phyloP scores from a whole-genome alignment of 2,329 filamentous ascomycete genomes.

The Penicillium sp. region DNA sequence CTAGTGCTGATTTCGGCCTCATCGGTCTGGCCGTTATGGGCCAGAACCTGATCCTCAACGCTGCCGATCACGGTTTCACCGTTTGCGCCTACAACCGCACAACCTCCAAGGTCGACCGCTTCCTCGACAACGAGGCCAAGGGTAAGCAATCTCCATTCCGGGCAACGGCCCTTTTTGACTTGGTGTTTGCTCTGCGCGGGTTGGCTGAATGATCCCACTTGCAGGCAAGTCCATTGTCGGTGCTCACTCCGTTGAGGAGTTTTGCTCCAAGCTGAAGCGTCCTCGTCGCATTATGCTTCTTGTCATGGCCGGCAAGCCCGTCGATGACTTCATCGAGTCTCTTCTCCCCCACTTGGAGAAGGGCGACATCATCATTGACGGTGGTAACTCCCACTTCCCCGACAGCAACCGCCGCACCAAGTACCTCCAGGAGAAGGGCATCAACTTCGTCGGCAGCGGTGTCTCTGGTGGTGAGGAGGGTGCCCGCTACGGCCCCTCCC shows the following conservation, averaged over 20 bases:
- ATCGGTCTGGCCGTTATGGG: constrained; percentile 88
- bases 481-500: constrained; percentile 90
- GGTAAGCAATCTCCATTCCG: constrained; percentile 41
- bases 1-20: constrained; percentile 80
- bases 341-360: constrained; percentile 75
- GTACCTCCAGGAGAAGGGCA: constrained; percentile 79
- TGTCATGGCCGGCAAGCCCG: constrained; percentile 95
- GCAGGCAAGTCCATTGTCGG: constrained; percentile 84
- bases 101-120: constrained; percentile 93
- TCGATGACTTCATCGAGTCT: constrained; percentile 97
- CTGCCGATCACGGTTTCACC: constrained; percentile 88
- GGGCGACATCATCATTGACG: constrained; percentile 98
- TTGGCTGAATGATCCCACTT: constrained; percentile 27
- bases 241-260: constrained; percentile 89
- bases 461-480: constrained; percentile 99
- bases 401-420: constrained; percentile 95
- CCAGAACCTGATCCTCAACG: constrained; percentile 86
- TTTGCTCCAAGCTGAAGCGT: constrained; percentile 92
- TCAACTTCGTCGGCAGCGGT: constrained; percentile 93
- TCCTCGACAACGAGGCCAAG: constrained; percentile 86
- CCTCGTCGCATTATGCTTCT: constrained; percentile 97
- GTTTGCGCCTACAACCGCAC: constrained; percentile 99
- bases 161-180: neutral
- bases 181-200: too few relatives aligned
- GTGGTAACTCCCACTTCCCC: constrained; percentile 98